Conservation (phyloP, 148 eudicot species). For the Chenopodium quinoa region DNA sequence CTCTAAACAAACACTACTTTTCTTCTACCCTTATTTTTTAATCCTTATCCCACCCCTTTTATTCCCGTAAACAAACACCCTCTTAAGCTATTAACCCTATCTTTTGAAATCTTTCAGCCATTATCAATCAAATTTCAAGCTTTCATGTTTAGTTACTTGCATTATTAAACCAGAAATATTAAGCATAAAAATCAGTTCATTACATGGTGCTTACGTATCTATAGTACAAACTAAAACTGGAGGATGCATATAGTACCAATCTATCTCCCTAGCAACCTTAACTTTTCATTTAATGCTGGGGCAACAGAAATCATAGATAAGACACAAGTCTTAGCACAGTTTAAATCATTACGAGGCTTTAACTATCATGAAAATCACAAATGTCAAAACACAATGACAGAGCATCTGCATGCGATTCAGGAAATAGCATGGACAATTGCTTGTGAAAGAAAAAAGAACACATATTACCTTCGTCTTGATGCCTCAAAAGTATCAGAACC, state of each 20-base stretch:
- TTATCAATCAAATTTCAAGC: too few species aligned
- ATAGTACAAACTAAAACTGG: too few species aligned
- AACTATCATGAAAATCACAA: not conserved
- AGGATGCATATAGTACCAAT: not conserved
- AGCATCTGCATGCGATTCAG: not conserved
- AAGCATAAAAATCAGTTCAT: too few species aligned
- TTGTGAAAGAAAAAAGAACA: constrained; percentile 9
- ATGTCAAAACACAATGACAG: not conserved
- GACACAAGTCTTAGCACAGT: not conserved
- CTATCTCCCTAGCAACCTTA: not conserved
- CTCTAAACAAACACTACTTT: too few species aligned
- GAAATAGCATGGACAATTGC: constrained; percentile 1
- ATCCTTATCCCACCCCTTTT: too few species aligned
- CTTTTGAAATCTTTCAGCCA: too few species aligned
- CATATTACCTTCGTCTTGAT: constrained; percentile 83
- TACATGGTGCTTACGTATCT: not conserved
- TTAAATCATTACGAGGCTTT: not conserved
- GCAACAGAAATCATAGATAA: not conserved
- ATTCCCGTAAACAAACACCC: too few species aligned
- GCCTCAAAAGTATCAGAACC: constrained; percentile 94
- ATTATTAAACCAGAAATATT: not conserved
- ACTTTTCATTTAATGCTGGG: too few species aligned
- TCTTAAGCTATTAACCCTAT: too few species aligned
- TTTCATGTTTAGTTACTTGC: not conserved
- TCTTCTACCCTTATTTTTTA: too few species aligned